phyloP scores from a whole-genome alignment of 345 rosid genomes.

The Gossypium longicalyx region DNA sequence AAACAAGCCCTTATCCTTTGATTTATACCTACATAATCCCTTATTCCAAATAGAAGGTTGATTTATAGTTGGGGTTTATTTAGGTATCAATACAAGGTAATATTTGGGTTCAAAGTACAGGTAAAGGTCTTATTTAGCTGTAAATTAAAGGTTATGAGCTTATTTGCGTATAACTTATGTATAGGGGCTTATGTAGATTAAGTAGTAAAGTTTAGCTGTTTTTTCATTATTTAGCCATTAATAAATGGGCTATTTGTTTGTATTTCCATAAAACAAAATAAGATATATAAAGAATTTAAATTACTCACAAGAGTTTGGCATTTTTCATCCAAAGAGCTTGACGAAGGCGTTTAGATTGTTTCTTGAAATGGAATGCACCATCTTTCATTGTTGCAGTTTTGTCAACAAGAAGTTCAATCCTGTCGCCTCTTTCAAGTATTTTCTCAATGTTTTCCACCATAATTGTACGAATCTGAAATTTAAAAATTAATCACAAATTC shows the following conservation, averaged over 20 bases:
- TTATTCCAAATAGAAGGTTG: neutral
- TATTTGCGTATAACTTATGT: neutral
- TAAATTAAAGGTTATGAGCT: neutral
- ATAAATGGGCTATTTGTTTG: neutral
- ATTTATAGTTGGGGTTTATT: neutral
- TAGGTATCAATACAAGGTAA: neutral
- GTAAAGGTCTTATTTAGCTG: neutral
- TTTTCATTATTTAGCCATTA: neutral
- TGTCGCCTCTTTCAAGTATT: constrained; percentile 94
- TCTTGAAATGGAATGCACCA: constrained; percentile 82
- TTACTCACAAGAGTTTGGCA: constrained; percentile 81
- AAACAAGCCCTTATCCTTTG: neutral
- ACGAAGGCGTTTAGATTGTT: constrained; percentile 87
- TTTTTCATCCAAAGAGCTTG: constrained; percentile 98
- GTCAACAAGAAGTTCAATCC: constrained; percentile 93
- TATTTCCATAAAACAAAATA: neutral
- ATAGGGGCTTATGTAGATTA: neutral
- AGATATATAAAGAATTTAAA: neutral
- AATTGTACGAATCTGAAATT: constrained; percentile 69
- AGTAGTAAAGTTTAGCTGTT: neutral
- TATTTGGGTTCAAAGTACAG: neutral
- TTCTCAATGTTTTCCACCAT: constrained; percentile 98
- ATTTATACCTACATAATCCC: neutral
- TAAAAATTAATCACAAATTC: neutral
- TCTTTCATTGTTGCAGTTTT: constrained; percentile 97